These are phyloP conservation scores for Candida sonorensis DNA, from an alignment of 805 yeast species.

Conservation along the genomic window DNA sequence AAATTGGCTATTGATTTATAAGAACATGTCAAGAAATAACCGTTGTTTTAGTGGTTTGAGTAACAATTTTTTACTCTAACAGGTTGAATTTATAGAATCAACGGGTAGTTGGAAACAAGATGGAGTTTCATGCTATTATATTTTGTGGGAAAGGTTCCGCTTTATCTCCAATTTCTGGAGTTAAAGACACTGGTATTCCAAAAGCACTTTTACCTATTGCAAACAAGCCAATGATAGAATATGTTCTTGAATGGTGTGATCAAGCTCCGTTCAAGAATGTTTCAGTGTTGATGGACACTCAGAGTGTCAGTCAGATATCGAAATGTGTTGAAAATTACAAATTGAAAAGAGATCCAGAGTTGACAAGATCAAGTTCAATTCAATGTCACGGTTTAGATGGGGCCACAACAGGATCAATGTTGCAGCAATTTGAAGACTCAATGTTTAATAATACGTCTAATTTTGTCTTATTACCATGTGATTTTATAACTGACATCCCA, in stretches of 20 bases:
- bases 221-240: conserved; percentile 80
- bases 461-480: conserved; percentile 88
- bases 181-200: conserved; percentile 56
- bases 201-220: conserved; percentile 90
- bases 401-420: conserved; percentile 55
- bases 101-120: too few species aligned
- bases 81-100: too few species aligned
- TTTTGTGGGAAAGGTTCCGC: conserved; percentile 81
- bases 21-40: too few species aligned
- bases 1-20: too few species aligned
- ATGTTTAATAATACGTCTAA: conserved; percentile 30
- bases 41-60: too few species aligned
- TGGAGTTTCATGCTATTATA: conserved; percentile 91
- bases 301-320: conserved; percentile 39
- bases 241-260: conserved; percentile 91
- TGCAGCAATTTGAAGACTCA: conserved; percentile 41
- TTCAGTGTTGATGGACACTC: conserved; percentile 49
- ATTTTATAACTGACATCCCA: conserved; percentile 85
- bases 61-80: too few species aligned
- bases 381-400: conserved; percentile 38
- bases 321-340: conserved; percentile 44
- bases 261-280: conserved; percentile 70
- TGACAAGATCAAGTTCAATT: conserved; percentile 29
- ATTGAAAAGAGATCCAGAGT: conserved; percentile 30
- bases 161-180: conserved; percentile 64